Conservation (phyloP, 78 protist genomes). For the Trichosphaerium sp. region DNA sequence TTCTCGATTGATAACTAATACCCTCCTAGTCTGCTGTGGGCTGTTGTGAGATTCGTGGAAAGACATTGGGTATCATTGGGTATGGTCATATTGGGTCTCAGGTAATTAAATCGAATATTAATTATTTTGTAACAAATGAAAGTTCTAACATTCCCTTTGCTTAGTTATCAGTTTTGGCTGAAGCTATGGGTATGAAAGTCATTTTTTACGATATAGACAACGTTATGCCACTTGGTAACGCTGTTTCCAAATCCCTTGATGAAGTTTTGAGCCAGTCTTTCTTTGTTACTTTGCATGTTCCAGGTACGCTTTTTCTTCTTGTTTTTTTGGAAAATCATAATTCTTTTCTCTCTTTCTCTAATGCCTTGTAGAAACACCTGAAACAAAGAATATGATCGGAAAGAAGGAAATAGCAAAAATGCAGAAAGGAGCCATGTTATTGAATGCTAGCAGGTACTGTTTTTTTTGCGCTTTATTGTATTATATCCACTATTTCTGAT, state of each 20-base stretch:
- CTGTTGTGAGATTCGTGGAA: conserved; percentile 81
- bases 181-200: conserved; percentile 79
- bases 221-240: conserved; percentile 69
- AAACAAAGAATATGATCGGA: conserved; percentile 57
- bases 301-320: too few relatives aligned
- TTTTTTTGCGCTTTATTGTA: not conserved
- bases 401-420: conserved; percentile 49
- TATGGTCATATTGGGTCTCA: conserved; percentile 67
- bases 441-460: conserved; percentile 77
- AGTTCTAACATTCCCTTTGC: conserved; percentile 62
- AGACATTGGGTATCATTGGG: conserved; percentile 75
- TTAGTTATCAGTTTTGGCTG: conserved; percentile 81
- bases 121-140: conserved; percentile 11
- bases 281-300: conserved; percentile 85
- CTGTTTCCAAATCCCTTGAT: conserved; percentile 21
- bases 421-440: conserved; percentile 53
- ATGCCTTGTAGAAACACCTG: too few relatives aligned
- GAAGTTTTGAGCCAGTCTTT: conserved; percentile 44
- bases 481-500: too few relatives aligned
- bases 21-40: conserved; percentile 10
- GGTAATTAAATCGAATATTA: too few relatives aligned
- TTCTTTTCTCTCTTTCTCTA: too few relatives aligned
- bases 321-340: too few relatives aligned
- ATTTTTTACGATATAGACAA: conserved; percentile 60
- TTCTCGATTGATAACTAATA: not conserved